Conservation (phyloP, 192 early-diverging fungal genomes). For the Linderina pennispora region DNA sequence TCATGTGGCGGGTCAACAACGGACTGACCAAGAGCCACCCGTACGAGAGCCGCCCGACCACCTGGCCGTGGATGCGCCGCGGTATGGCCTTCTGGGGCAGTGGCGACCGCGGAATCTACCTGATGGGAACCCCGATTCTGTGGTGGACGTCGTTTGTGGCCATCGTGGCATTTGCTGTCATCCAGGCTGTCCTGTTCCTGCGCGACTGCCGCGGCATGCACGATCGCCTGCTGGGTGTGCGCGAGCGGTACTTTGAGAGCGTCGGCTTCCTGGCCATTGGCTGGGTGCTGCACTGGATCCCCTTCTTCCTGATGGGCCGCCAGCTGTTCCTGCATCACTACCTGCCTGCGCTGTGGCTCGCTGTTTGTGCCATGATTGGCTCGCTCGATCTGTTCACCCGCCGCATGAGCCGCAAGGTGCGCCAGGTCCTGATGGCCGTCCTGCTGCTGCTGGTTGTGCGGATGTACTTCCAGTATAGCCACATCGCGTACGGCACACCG, state of each 20-base stretch:
- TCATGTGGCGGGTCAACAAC: slow-evolving; percentile 87
- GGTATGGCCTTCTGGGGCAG: slow-evolving; percentile 88
- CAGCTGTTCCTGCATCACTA: slow-evolving; percentile 94
- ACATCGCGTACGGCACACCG: slow-evolving; percentile 75
- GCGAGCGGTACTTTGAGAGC: slow-evolving; percentile 50
- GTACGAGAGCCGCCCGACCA: slow-evolving; percentile 83
- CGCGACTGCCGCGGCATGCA: slow-evolving; percentile 53
- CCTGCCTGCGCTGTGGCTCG: slow-evolving; percentile 88
- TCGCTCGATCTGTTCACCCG: slow-evolving; percentile 69
- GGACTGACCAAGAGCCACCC: slow-evolving; percentile 86
- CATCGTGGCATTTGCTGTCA: slow-evolving; percentile 54
- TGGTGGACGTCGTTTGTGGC: slow-evolving; percentile 70
- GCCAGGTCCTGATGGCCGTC: slow-evolving; percentile 47
- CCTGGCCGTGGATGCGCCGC: slow-evolving; percentile 79
- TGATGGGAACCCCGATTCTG: slow-evolving; percentile 84
- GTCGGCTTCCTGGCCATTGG: slow-evolving; percentile 64
- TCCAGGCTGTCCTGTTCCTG: slow-evolving; percentile 50
- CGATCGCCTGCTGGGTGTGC: slow-evolving; percentile 22
- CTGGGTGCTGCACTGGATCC: slow-evolving; percentile 81
- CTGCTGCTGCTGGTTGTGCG: slow-evolving; percentile 52
- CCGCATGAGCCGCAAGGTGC: slow-evolving; percentile 50
- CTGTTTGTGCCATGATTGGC: slow-evolving; percentile 64
- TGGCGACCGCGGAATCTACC: slow-evolving; percentile 68
- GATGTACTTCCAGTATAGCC: slow-evolving; percentile 67
- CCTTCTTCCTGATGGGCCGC: slow-evolving; percentile 87